A percentile compares a stretch with the other conserved stretches of the same genome.
phyloP scores from a whole-genome alignment of 2,329 filamentous ascomycete genomes.

The Rachicladosporium sp. region DNA sequence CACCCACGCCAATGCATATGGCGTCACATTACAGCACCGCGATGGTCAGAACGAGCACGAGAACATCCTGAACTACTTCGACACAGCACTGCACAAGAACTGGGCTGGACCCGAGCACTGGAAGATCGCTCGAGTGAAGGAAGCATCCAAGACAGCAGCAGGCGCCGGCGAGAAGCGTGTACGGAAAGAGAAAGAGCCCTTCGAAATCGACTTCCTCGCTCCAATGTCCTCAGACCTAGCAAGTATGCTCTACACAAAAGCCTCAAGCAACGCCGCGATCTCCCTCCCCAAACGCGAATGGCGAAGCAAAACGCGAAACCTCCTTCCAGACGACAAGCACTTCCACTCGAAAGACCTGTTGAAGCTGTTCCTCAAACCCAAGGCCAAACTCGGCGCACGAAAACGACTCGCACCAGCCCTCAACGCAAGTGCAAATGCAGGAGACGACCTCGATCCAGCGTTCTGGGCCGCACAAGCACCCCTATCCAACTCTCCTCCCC shows the following conservation, averaged over 20 bases:
- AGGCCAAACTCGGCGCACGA: conserved; percentile 64
- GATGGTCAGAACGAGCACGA: conserved; percentile 60
- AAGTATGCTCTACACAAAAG: conserved; percentile 69
- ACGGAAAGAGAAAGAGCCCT: conserved; percentile 91
- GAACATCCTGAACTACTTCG: conserved; percentile 95
- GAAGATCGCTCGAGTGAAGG: conserved; percentile 89
- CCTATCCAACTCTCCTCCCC: conserved; percentile 38
- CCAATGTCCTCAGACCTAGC: conserved; percentile 59
- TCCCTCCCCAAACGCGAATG: conserved; percentile 86
- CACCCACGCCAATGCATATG: conserved; percentile 53
- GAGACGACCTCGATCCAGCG: conserved; percentile 81
- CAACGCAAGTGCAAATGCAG: conserved; percentile 37
- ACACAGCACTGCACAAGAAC: conserved; percentile 90
- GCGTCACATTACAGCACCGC: conserved; percentile 61
- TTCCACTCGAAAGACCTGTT: conserved; percentile 90
- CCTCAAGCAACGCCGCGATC: conserved; percentile 68
- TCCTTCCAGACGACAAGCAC: conserved; percentile 94
- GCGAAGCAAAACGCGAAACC: conserved; percentile 84
- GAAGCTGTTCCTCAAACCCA: conserved; percentile 87
- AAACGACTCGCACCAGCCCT: conserved; percentile 25
- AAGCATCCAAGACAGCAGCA: conserved; percentile 46
- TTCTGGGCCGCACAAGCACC: conserved; percentile 62
- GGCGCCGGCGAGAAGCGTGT: conserved; percentile 49
- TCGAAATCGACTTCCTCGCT: conserved; percentile 80
- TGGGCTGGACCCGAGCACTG: conserved; percentile 98